Evolutionary conservation across 495 filamentous ascomycete species (phyloP).

Genomic region (Hyaloscypha finlandica): DNA sequence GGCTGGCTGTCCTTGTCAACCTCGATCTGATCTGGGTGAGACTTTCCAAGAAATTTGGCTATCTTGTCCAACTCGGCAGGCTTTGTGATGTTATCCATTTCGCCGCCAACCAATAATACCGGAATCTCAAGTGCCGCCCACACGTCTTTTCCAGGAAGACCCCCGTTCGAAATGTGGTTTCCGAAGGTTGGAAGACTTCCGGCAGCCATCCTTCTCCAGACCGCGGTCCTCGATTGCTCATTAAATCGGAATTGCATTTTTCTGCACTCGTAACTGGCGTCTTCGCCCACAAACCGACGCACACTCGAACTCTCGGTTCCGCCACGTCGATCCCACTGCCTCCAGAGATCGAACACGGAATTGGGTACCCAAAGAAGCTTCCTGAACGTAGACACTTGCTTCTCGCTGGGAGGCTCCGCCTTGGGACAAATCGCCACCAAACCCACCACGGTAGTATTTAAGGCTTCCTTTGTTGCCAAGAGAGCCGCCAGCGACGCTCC

Average conservation of each 20-base stretch:
- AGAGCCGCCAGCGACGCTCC: slow-evolving; percentile 77
- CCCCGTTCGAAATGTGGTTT: slow-evolving; percentile 53
- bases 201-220: slow-evolving; percentile 83
- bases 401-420: slow-evolving; percentile 58
- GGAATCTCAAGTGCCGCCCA: slow-evolving; percentile 77
- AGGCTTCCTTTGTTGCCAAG: slow-evolving; percentile 62
- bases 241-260: slow-evolving; percentile 83
- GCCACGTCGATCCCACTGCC: slow-evolving; percentile 79
- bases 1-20: slow-evolving; percentile 39
- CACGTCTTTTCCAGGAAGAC: slow-evolving; percentile 65
- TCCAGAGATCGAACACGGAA: slow-evolving; percentile 74
- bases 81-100: slow-evolving; percentile 73
- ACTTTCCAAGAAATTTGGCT: slow-evolving; percentile 34
- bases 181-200: slow-evolving; percentile 62
- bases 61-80: slow-evolving; percentile 72
- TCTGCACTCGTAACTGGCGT: slow-evolving; percentile 73
- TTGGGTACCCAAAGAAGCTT: slow-evolving; percentile 66
- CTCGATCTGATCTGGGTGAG: slow-evolving; percentile 34
- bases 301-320: slow-evolving; percentile 79
- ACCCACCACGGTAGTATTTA: slow-evolving; percentile 57
- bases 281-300: slow-evolving; percentile 71
- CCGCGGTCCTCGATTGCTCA: slow-evolving; percentile 73
- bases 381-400: slow-evolving; percentile 52
- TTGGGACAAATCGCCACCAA: slow-evolving; percentile 79
- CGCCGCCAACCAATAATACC: slow-evolving; percentile 76